A percentile compares a stretch with the other conserved stretches of the same genome.
phyloP scores from a whole-genome alignment of 2,329 filamentous ascomycete genomes.

The Pseudocercospora pini-densiflorae region DNA sequence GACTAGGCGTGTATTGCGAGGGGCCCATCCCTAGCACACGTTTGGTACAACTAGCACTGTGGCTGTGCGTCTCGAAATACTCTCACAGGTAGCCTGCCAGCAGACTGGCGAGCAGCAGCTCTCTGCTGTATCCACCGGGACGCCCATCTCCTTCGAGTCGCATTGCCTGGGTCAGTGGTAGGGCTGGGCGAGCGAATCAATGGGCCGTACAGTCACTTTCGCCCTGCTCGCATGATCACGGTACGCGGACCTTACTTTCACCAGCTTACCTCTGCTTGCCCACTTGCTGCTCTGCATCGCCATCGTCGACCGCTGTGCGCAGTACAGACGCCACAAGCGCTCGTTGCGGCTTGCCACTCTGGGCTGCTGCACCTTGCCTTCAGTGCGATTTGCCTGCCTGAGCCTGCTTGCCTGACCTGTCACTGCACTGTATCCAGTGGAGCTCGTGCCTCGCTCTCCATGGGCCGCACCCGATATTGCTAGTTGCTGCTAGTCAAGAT shows the following conservation, averaged over 20 bases:
- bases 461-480: conserved; percentile 18
- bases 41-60: conserved; percentile 15
- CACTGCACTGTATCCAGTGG: conserved; percentile 1
- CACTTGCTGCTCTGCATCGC: conserved; percentile 16
- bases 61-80: conserved; percentile 23
- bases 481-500: conserved; percentile 10
- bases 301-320: conserved; percentile 7
- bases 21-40: neutral
- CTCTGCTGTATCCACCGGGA: conserved; percentile 3
- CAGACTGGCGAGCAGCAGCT: conserved; percentile 6
- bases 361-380: conserved; percentile 4
- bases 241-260: conserved; percentile 9
- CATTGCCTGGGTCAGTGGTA: conserved; percentile 24
- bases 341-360: conserved; percentile 13
- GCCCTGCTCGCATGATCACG: conserved; percentile 26
- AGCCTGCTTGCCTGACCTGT: conserved; percentile 2
- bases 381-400: conserved; percentile 7
- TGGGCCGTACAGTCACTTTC: conserved; percentile 15
- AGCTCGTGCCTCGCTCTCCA: conserved; percentile 22
- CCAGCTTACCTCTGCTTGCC: conserved; percentile 19
- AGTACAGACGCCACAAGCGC: conserved; percentile 7
- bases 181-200: conserved; percentile 28
- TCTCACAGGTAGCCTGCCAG: conserved; percentile 1
- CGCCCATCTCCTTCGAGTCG: conserved; percentile 20
- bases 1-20: neutral